A percentile compares a stretch with the other conserved stretches of the same genome.
phyloP scores from a whole-genome alignment of 106 monocot genomes.

The Alisma plantagoaquatica region DNA sequence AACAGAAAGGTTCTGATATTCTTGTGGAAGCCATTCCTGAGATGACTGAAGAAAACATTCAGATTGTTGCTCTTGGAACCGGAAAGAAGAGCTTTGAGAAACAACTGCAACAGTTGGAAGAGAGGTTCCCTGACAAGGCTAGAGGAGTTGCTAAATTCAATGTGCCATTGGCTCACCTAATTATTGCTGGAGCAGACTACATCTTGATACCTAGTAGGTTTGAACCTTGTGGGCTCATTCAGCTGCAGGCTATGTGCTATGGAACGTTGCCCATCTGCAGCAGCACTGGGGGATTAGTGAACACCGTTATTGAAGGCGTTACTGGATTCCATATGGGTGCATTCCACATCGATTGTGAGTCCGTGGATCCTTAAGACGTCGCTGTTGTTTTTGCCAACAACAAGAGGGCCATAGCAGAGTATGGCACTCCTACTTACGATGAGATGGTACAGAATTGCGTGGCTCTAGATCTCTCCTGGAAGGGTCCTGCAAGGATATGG shows the following conservation, averaged over 20 bases:
- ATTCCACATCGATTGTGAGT: constrained; percentile 57
- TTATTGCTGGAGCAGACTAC: constrained; percentile 63
- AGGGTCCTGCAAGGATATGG: constrained; percentile 87
- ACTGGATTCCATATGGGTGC: constrained; percentile 82
- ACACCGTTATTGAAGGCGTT: constrained; percentile 63
- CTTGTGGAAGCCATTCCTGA: constrained; percentile 68
- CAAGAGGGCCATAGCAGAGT: constrained; percentile 38
- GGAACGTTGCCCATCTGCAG: constrained; percentile 50
- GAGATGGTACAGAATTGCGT: constrained; percentile 89
- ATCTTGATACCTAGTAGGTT: constrained; percentile 70
- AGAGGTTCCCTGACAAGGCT: constrained; percentile 45
- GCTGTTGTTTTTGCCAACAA: constrained; percentile 34
- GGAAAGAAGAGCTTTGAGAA: constrained; percentile 83
- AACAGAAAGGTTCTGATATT: constrained; percentile 97
- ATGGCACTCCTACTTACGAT: constrained; percentile 40
- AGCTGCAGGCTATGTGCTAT: constrained; percentile 77
- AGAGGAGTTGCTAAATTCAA: constrained; percentile 70
- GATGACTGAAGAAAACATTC: constrained; percentile 66
- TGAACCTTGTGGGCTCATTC: constrained; percentile 88
- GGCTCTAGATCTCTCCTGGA: constrained; percentile 91
- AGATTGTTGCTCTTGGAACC: constrained; percentile 84
- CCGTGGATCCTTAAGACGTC: constrained; percentile 45
- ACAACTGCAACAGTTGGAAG: constrained; percentile 40
- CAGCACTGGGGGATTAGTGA: constrained; percentile 67
- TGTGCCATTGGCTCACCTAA: constrained; percentile 63